Evolutionary conservation across 1,284 basidiomycete genomes (phyloP).

Genomic region (Amylostereum chailletii): DNA sequence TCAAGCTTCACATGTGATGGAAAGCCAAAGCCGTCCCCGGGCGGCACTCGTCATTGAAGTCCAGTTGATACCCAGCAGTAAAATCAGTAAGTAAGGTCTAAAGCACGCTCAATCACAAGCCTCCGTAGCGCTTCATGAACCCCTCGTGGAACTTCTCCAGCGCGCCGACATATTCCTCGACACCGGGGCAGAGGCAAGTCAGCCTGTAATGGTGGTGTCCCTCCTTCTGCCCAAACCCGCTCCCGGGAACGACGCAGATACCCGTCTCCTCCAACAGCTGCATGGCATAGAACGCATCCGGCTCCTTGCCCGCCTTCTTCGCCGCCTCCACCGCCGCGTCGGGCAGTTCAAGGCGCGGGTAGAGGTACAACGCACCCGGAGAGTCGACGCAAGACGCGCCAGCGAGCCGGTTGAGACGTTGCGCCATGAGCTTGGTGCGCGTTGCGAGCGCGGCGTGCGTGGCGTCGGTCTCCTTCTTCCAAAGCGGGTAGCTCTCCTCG

Average conservation of each 20-base stretch:
- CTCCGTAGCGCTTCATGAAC: slow-evolving; percentile 65
- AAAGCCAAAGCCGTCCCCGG: no score
- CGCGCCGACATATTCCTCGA: slow-evolving; percentile 83
- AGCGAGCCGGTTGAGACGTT: slow-evolving; percentile 67
- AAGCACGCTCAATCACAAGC: not conserved
- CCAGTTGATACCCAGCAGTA: no score
- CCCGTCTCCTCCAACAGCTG: slow-evolving; percentile 82
- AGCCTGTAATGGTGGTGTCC: slow-evolving; percentile 84
- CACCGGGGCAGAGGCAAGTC: slow-evolving; percentile 83
- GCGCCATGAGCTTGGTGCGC: slow-evolving; percentile 68
- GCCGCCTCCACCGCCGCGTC: slow-evolving; percentile 69
- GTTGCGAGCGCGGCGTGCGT: slow-evolving; percentile 70
- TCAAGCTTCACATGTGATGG: no score
- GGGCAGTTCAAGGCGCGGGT: slow-evolving; percentile 69
- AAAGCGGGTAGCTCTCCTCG: slow-evolving; percentile 67
- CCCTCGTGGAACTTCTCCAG: slow-evolving; percentile 78
- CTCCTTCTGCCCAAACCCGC: slow-evolving; percentile 86
- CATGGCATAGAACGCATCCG: slow-evolving; percentile 85
- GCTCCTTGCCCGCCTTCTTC: slow-evolving; percentile 59
- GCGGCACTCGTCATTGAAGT: no score
- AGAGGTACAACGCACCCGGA: slow-evolving; percentile 86
- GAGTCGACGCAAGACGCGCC: slow-evolving; percentile 84
- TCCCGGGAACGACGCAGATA: slow-evolving; percentile 88
- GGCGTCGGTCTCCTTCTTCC: slow-evolving; percentile 72
- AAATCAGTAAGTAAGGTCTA: no score